Evolutionary conservation across 2,329 filamentous ascomycete species (phyloP).

Genomic region (Aspergillus transmontanensis): DNA sequence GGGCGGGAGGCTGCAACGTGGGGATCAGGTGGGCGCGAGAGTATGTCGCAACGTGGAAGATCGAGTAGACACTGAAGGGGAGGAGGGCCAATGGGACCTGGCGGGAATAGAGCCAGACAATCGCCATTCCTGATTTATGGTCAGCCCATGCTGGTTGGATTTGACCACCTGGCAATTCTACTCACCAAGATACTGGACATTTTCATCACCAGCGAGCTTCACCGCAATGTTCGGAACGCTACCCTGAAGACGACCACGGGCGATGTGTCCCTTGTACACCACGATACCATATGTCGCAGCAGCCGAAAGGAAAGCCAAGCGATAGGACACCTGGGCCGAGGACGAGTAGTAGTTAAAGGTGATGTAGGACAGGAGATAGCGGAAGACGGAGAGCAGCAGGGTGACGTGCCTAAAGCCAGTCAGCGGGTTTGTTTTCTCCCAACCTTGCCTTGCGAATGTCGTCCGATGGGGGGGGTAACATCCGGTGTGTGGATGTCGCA

Average conservation of each 20-base stretch:
- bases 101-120: slow-evolving; percentile 90
- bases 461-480: background rate
- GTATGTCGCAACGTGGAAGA: slow-evolving; percentile 98
- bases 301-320: slow-evolving; percentile 84
- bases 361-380: slow-evolving; percentile 83
- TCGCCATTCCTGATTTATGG: slow-evolving; percentile 71
- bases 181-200: slow-evolving; percentile 95
- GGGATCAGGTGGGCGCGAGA: slow-evolving; percentile 91
- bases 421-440: slow-evolving; percentile 19
- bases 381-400: slow-evolving; percentile 77
- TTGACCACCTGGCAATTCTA: slow-evolving; percentile 10
- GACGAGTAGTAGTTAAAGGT: slow-evolving; percentile 82
- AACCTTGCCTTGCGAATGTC: background rate
- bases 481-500: background rate
- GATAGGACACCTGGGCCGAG: slow-evolving; percentile 82
- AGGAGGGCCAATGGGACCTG: slow-evolving; percentile 89
- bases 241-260: slow-evolving; percentile 73
- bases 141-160: slow-evolving; percentile 4
- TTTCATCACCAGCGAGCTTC: slow-evolving; percentile 81
- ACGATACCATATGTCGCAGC: slow-evolving; percentile 96
- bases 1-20: slow-evolving; percentile 70
- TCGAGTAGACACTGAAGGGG: slow-evolving; percentile 93
- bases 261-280: slow-evolving; percentile 95
- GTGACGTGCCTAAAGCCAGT: slow-evolving; percentile 71
- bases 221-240: slow-evolving; percentile 64